Evolutionary conservation across 2,329 filamentous ascomycete species (phyloP), one percentile per base, ranked within the genome.

Genomic region (Nakataea oryzae): DNA sequence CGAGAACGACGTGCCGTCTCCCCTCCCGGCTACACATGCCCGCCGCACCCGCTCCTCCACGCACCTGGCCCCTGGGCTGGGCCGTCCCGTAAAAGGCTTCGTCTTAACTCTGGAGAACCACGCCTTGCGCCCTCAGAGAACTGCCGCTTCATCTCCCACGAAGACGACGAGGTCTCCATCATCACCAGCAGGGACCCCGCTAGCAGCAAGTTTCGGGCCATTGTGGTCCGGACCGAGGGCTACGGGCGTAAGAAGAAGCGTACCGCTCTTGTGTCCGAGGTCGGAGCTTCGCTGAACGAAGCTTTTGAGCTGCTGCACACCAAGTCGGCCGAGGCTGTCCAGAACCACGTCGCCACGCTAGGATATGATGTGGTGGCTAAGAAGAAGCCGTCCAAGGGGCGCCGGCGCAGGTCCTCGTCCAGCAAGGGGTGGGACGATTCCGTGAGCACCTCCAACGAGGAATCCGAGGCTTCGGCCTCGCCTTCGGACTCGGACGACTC

Each of bases 311-410:
- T 69, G 21, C 73, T 78, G n/a, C 73, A 76, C 63, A 63, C 66
- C 57, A 73, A 71, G 63, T 74, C 75, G 12, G 74, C 75, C n/a
- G 72, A 74, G 55, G 73, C 71, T n/a, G 72, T 75, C 55, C 68
- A 71, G 54, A 65, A 69, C 55, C 66, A 71, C 65, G 69, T 74
- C 61, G 54, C 63, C n/a, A 67, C 67, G 28, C 70, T 74, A 58
- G 75, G 74, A 58, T 76, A 73, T 59, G 70, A 65, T 28, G 58
- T 65, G 17, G 61, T 62, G 3, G 57, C 63, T 9, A 58, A 30
- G 32, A 63, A 60, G 32, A 60, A 56, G 29, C 34, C 34, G n/a
- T 11, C 26, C 5, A 29, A 32, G 56, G 1, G 21, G 2, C 28
- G 24, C 27, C 54, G 27, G 54, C n/a, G 24, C 29, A 28, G 30